A percentile compares a stretch with the other conserved stretches of the same genome.
These are phyloP conservation scores for Oldenlandia corymbosa DNA, from an alignment of 257 asterid species.

Conservation along the genomic window DNA sequence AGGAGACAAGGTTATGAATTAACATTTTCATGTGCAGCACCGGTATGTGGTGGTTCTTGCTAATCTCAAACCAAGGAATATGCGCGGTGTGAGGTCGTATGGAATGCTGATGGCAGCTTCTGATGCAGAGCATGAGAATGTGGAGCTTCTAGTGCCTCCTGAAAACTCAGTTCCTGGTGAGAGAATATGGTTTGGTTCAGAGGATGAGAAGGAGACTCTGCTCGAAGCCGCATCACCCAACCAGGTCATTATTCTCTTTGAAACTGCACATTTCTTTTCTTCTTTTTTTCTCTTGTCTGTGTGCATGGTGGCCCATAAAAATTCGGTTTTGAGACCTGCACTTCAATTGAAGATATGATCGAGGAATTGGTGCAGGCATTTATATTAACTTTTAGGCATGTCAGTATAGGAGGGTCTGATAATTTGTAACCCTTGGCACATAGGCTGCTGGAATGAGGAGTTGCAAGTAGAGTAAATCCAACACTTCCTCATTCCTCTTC, in stretches of 20 bases:
- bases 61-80: constrained; percentile 91
- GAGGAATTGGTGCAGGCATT: too few relatives aligned
- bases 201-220: constrained; percentile 54
- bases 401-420: neutral
- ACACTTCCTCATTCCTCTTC: neutral
- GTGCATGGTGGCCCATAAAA: too few relatives aligned
- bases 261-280: neutral
- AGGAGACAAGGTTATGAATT: neutral
- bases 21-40: constrained; percentile 41
- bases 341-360: too few relatives aligned
- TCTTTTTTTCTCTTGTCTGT: neutral
- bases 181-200: constrained; percentile 89
- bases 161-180: constrained; percentile 78
- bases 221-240: constrained; percentile 86
- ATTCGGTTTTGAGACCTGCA: too few relatives aligned
- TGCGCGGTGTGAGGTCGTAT: constrained; percentile 86
- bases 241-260: constrained; percentile 55
- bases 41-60: constrained; percentile 76
- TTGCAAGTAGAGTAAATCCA: neutral
- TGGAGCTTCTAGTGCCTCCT: constrained; percentile 87
- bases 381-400: neutral
- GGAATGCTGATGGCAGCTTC: constrained; percentile 99
- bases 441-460: neutral
- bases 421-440: neutral
- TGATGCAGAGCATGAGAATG: constrained; percentile 76